Percentiles rank a stretch among this genome's conserved stretches.
phyloP scores from a whole-genome alignment of 2,329 filamentous ascomycete species.

The Cladophialophora exuberans region DNA sequence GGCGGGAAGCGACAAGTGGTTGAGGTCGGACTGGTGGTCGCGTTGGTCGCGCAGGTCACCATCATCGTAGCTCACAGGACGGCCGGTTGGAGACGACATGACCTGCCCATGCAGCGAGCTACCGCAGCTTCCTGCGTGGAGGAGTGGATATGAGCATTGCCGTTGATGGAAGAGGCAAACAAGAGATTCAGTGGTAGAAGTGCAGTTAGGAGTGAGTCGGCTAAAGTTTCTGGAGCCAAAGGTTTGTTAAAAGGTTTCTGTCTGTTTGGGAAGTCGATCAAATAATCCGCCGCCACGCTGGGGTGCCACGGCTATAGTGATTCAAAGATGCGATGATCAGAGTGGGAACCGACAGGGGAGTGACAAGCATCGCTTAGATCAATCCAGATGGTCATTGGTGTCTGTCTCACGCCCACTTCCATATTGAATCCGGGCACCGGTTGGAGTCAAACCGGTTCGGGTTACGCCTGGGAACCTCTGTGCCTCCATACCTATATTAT shows the following conservation, averaged over 20 bases:
- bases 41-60: conserved; percentile 10
- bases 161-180: neutral
- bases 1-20: conserved; percentile 22
- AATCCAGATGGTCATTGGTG: too few species aligned
- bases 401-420: too few species aligned
- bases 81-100: conserved; percentile 26
- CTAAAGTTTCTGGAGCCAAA: neutral
- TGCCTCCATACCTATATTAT: too few species aligned
- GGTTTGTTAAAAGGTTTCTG: neutral
- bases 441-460: too few species aligned
- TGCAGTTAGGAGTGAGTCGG: neutral
- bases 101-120: conserved; percentile 28
- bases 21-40: conserved; percentile 10
- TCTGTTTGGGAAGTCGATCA: neutral
- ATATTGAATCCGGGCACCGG: too few species aligned
- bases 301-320: neutral
- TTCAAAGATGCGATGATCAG: neutral
- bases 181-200: neutral
- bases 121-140: conserved; percentile 28
- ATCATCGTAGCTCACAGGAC: conserved; percentile 21
- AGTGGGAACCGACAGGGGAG: neutral
- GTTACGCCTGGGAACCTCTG: too few species aligned
- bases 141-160: conserved; percentile 21
- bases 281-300: neutral
- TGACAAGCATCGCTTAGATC: too few species aligned